Conservation (phyloP, 2,329 filamentous ascomycete species). For the Aspergillus fructus region DNA sequence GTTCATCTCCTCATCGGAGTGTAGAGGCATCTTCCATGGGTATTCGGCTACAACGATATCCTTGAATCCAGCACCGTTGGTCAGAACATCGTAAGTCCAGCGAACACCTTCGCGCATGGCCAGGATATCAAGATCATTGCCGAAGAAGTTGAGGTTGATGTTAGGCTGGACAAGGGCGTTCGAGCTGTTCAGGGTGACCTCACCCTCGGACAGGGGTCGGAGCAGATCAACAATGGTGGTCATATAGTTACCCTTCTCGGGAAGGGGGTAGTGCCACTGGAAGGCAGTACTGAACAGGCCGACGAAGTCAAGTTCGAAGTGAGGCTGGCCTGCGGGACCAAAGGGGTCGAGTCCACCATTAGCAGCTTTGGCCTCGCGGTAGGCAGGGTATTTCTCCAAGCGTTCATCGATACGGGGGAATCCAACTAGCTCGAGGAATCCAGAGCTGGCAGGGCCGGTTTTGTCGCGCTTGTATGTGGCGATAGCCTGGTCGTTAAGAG, state of each 20-base stretch:
- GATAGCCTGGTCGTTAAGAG: conserved; percentile 31
- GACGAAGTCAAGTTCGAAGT: conserved; percentile 64
- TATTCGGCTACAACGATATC: conserved; percentile 47
- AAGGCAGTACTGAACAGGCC: conserved; percentile 56
- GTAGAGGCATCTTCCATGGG: conserved; percentile 60
- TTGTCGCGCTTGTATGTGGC: conserved; percentile 38
- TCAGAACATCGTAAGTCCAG: conserved; percentile 57
- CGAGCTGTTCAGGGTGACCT: conserved; percentile 43
- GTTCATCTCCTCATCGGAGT: conserved; percentile 58
- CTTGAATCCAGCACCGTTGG: conserved; percentile 56
- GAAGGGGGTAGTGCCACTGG: conserved; percentile 50
- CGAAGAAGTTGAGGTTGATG: conserved; percentile 48
- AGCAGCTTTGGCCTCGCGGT: conserved; percentile 44
- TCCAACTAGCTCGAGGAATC: conserved; percentile 53
- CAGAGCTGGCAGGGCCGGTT: conserved; percentile 43
- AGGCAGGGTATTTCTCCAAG: conserved; percentile 44
- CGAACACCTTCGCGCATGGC: conserved; percentile 60
- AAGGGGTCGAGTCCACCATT: conserved; percentile 54
- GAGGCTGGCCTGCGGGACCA: conserved; percentile 56
- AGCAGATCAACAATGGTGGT: conserved; percentile 58
- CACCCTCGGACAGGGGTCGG: conserved; percentile 44
- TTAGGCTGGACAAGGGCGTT: conserved; percentile 33
- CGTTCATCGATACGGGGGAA: conserved; percentile 36
- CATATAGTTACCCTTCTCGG: conserved; percentile 50
- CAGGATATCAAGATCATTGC: conserved; percentile 54